Base-by-base conservation (phyloP, 2,329 filamentous ascomycete species). In the Sporothrix phasma region DNA sequence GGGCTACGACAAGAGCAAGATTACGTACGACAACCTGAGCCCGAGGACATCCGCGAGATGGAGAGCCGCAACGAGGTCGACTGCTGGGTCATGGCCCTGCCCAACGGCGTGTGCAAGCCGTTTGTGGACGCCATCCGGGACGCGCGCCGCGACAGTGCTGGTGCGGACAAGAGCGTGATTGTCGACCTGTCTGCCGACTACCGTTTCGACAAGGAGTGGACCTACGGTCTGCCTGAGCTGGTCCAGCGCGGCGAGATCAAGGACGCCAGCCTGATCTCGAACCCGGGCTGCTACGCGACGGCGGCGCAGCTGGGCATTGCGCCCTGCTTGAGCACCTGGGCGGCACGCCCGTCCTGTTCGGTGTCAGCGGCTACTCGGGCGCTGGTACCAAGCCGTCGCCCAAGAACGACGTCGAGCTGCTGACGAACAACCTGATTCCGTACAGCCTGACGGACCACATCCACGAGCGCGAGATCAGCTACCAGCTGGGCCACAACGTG, bases 141-240 rank as follows among this genome's bases (percentile, higher is more conserved):
- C 71, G 84, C 82, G 37, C 85, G 85, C 65, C 82, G 84, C 72
- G 67, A 22, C 43, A 37, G n/a, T 3, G 17, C 46, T 31, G 39
- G 41, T 69, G 17, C 74, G 65, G 79, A 81, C 71, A 83, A 83
- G 67, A 92, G 89, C 70, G 80, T 97, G 46, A 89, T 97, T 69
- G 82, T 99, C 53, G 94, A 99, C 74, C 83, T 99, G 41, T 96
- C 92, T n/a, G 94, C 94, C 66, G 94, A 99, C 77, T 95, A 96
- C 77, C 87, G 93, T 60, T 97, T 97, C 74, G 88, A 96, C 72
- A 78, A 81, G 64, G 81, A 82, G 26, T 96, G 92, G 92, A 90
- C 89, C 0, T 97, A 97, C 72, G 91, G 90, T 69, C 86, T 97
- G 4, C 92, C 92, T 15, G 94, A 97, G 76, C 81, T 96, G 59